Base-by-base conservation (phyloP, 305 asterid species). In the Euphrasia arctica region DNA sequence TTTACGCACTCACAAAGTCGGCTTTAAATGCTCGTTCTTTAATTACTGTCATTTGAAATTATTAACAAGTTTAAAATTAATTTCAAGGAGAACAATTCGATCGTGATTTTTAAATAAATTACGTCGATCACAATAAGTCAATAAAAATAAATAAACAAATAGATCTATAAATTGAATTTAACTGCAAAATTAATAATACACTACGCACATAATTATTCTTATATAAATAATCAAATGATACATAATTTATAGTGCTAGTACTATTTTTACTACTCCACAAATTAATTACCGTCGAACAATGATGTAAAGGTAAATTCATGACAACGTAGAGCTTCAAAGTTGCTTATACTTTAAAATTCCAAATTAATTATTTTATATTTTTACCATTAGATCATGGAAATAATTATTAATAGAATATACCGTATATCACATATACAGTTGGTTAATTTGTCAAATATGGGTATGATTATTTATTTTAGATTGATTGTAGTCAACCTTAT, bases 1-100 rank as follows among this genome's bases (percentile, higher is more conserved):
- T 41, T 9, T 41, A 6, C 9, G 9, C 8, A 41, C 47, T 9
- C 47, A 41, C 11, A 41, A 52, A 62, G 54, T 62, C 67, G 70
- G 70, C 71, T 60, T 65, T 71, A 54, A 75, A 69, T 70, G 60
- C 43, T 57, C 71, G 4, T 31, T 31, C 22, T 18, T 18, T 18
- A 18, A 18, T 18, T 18, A 18, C 22, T 18, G 22, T 18, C 22
- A 18, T 18, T 18, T 18, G 22, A 18, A 18, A 18, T 18, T 18
- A 18, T 18, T 18, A 18, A 18, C 22, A 18, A 18, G 22, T 18
- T 18, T 18, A 2, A 31, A 31, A 31, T 31, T 31, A 31, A 31
- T 31, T 31, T 31, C 3, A 68, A 28, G 58, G 72, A 59, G 58
- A 36, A 64, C 61, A 67, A 68, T 71, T 71, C 34, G 34, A 31